These are phyloP conservation scores for Yarrowia porcina DNA, from an alignment of 805 yeast species.

Conservation along the genomic window DNA sequence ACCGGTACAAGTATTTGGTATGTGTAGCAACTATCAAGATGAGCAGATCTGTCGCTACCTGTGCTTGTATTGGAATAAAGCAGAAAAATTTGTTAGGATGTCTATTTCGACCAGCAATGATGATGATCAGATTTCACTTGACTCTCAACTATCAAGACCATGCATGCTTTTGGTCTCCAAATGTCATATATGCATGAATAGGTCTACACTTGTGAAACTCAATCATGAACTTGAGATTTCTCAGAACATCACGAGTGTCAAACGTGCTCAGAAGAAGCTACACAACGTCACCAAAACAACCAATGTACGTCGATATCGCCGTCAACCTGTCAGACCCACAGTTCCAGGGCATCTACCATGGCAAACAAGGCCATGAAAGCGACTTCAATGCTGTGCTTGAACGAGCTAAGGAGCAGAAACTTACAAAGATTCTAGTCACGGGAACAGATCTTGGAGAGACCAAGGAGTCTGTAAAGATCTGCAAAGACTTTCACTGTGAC, in stretches of 20 bases:
- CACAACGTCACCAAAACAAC: slow-evolving; percentile 7
- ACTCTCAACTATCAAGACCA: too few relatives aligned
- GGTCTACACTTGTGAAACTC: background rate
- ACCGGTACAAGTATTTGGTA: too few relatives aligned
- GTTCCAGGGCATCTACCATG: slow-evolving; percentile 80
- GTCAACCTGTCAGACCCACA: slow-evolving; percentile 85
- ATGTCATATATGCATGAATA: background rate
- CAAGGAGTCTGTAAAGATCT: slow-evolving; percentile 55
- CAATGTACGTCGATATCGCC: slow-evolving; percentile 45
- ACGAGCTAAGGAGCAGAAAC: slow-evolving; percentile 65
- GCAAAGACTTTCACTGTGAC: slow-evolving; percentile 40
- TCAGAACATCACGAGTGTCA: background rate
- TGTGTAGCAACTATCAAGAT: too few relatives aligned
- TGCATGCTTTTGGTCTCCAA: background rate
- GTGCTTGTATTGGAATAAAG: too few relatives aligned
- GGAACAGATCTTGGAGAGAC: slow-evolving; percentile 77
- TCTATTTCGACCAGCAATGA: too few relatives aligned
- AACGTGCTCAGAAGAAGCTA: background rate
- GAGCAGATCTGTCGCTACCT: too few relatives aligned
- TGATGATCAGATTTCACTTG: too few relatives aligned
- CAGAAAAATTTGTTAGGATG: too few relatives aligned
- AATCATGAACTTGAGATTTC: slow-evolving; percentile 1
- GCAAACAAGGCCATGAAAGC: slow-evolving; percentile 59
- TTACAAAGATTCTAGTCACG: slow-evolving; percentile 69
- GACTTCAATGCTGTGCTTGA: slow-evolving; percentile 64